Evolutionary conservation across 768 basidiomycete genomes (phyloP).

Genomic region (Auriscalpium vulgare): DNA sequence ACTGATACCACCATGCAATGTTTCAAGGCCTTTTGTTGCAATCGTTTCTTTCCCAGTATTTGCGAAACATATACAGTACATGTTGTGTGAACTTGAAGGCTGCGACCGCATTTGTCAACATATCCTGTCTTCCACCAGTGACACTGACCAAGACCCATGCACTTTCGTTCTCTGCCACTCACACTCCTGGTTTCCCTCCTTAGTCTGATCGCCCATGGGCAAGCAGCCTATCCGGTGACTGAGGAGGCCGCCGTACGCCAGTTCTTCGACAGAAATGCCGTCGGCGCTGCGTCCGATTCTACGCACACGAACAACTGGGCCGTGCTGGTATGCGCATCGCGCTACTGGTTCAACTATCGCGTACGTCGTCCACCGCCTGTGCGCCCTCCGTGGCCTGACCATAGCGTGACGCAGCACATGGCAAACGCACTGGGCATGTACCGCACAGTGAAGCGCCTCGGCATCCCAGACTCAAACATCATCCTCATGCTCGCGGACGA

Average conservation of each 20-base stretch:
- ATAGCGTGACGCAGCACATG: constrained; percentile 66
- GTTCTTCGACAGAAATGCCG: constrained; percentile 5
- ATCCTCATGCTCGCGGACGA: constrained; percentile 99
- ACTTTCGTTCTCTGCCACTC: neutral
- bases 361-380: constrained; percentile 37
- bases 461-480: constrained; percentile 97
- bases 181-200: constrained; percentile 1
- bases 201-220: neutral
- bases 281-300: constrained; percentile 5
- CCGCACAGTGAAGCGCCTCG: constrained; percentile 94
- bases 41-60: too few relatives aligned
- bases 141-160: too few relatives aligned
- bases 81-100: too few relatives aligned
- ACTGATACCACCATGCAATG: too few relatives aligned
- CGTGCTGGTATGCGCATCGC: constrained; percentile 86
- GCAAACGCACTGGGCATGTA: constrained; percentile 98
- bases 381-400: neutral
- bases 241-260: neutral
- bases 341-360: constrained; percentile 99
- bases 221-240: neutral
- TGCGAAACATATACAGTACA: too few relatives aligned
- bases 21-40: too few relatives aligned
- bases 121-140: too few relatives aligned
- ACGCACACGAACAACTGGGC: constrained; percentile 98
- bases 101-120: too few relatives aligned